Conservation (phyloP, 108 stramenopile genomes). For the Fistulifera pelliculosa region DNA sequence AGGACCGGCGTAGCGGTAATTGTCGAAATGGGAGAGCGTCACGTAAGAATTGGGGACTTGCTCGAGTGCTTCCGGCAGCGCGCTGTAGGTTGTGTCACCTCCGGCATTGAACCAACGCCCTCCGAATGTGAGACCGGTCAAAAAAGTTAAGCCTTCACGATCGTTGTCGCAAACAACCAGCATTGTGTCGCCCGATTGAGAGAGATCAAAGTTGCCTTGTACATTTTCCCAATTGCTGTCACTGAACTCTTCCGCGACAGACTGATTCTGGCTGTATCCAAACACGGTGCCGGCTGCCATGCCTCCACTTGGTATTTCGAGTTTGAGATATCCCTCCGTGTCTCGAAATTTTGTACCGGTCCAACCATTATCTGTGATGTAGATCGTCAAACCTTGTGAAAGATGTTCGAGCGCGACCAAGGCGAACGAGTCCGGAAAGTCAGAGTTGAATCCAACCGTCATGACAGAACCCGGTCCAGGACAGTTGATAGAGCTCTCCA, state of each 20-base stretch:
- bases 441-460: slow-evolving; percentile 19
- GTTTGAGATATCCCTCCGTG: slow-evolving; percentile 33
- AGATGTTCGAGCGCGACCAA: slow-evolving; percentile 30
- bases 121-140: slow-evolving; percentile 3
- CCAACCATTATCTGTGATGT: slow-evolving; percentile 41
- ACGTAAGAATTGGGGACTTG: not conserved
- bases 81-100: slow-evolving; percentile 7
- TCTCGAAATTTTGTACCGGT: slow-evolving; percentile 18
- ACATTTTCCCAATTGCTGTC: slow-evolving; percentile 10
- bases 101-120: not conserved
- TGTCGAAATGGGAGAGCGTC: slow-evolving; percentile 13
- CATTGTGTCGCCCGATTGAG: slow-evolving; percentile 15
- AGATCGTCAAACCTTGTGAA: slow-evolving; percentile 16
- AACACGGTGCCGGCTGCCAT: slow-evolving; percentile 21
- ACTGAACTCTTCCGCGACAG: not conserved
- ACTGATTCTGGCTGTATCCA: slow-evolving; percentile 10
- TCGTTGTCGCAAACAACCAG: slow-evolving; percentile 11
- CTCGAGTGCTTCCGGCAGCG: slow-evolving; percentile 11
- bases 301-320: slow-evolving; percentile 1
- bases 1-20: slow-evolving; percentile 19
- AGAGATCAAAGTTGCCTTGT: slow-evolving; percentile 13
- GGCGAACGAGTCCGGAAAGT: slow-evolving; percentile 31
- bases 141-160: not conserved
- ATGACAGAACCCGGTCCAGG: slow-evolving; percentile 24
- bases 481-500: too few relatives aligned